Evolutionary conservation across 768 basidiomycete genomes (phyloP).

Genomic region (Dioszegia hungarica): DNA sequence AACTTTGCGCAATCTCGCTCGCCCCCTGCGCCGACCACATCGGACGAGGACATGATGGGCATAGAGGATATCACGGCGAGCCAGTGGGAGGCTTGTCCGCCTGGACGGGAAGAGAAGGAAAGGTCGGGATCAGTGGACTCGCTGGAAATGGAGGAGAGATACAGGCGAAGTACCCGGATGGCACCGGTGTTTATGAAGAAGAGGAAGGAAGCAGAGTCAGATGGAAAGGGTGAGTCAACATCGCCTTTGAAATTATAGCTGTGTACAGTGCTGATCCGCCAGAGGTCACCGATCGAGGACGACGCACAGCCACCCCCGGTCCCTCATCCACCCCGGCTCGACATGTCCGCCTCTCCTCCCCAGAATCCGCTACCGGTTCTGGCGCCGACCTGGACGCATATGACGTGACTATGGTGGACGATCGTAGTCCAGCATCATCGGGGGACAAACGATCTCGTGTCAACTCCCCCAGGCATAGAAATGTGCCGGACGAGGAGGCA

Average conservation of each 20-base stretch:
- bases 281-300: too few species aligned
- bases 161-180: too few species aligned
- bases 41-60: not conserved
- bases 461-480: too few species aligned
- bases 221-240: too few species aligned
- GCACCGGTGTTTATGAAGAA: too few species aligned
- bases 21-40: not conserved
- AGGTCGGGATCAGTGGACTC: not conserved
- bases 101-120: not conserved
- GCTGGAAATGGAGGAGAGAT: not conserved
- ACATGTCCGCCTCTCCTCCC: not conserved
- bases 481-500: not conserved
- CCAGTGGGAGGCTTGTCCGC: constrained; percentile 5
- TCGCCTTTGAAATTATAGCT: too few species aligned
- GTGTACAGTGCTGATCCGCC: too few species aligned
- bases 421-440: not conserved
- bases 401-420: not conserved
- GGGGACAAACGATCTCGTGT: too few species aligned
- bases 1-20: not conserved
- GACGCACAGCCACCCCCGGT: too few species aligned
- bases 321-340: too few species aligned
- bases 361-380: not conserved
- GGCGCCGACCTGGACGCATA: not conserved
- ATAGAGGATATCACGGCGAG: constrained; percentile 2
- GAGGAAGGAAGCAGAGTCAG: not conserved